A percentile compares a stretch with the other conserved stretches of the same genome.
phyloP scores from a whole-genome alignment of 805 yeast species.

The Vanderwaltozyma tropicalis region DNA sequence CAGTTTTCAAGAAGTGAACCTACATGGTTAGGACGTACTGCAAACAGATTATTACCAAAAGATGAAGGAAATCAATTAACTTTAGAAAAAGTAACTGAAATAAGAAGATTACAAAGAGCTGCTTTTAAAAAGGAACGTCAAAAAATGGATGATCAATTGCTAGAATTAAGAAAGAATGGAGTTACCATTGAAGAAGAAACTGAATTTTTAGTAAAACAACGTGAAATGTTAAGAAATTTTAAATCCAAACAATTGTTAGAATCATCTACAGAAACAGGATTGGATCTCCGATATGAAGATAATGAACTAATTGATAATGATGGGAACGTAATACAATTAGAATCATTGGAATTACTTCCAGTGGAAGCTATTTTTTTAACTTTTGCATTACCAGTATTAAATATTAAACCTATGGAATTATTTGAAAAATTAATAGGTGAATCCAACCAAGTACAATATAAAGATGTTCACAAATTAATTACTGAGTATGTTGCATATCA shows the following conservation, averaged over 20 bases:
- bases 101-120: conserved; percentile 60
- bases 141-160: conserved; percentile 40
- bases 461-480: conserved; percentile 34
- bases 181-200: conserved; percentile 25
- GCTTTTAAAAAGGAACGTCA: conserved; percentile 63
- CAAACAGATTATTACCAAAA: conserved; percentile 21
- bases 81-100: conserved; percentile 68
- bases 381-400: conserved; percentile 43
- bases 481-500: conserved; percentile 66
- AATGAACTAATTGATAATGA: conserved; percentile 23
- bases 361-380: conserved; percentile 64
- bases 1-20: conserved; percentile 84
- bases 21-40: conserved; percentile 44
- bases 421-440: conserved; percentile 13
- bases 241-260: conserved; percentile 22
- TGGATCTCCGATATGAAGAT: conserved; percentile 29
- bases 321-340: conserved; percentile 21
- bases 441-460: conserved; percentile 2
- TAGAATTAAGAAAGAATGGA: conserved; percentile 32
- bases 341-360: conserved; percentile 55
- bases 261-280: conserved; percentile 5
- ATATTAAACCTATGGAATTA: conserved; percentile 19
- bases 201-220: conserved; percentile 23
- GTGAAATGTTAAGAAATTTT: conserved; percentile 22
- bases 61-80: conserved; percentile 28